These are phyloP conservation scores for Candida easanensis DNA, from an alignment of 805 yeast genomes.

Conservation along the genomic window DNA sequence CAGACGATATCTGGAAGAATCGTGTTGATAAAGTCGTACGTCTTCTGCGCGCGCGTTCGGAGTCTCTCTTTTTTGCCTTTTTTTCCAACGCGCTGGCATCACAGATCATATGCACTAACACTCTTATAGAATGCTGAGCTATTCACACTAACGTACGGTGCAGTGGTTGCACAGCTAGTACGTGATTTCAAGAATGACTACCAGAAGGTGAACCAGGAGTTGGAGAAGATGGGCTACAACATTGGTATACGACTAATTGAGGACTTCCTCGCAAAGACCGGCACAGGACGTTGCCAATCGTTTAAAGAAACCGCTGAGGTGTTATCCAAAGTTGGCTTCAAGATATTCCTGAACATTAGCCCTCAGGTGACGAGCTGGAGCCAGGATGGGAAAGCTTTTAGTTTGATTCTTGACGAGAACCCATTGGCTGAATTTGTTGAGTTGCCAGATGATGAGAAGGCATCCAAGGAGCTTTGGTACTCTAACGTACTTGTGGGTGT, in stretches of 20 bases:
- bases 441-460: conserved; percentile 75
- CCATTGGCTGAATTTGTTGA: conserved; percentile 96
- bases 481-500: conserved; percentile 90
- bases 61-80: no score
- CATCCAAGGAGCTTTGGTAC: conserved; percentile 81
- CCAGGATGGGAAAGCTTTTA: conserved; percentile 68
- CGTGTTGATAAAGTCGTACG: conserved; percentile 79
- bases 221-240: conserved; percentile 92
- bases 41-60: conserved; percentile 16
- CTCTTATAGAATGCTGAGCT: conserved; percentile 92
- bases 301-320: conserved; percentile 88
- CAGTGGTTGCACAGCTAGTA: conserved; percentile 88
- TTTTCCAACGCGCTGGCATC: no score
- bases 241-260: conserved; percentile 90
- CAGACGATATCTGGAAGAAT: conserved; percentile 92
- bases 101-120: no score
- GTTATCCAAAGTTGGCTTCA: conserved; percentile 83
- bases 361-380: conserved; percentile 80
- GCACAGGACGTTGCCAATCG: conserved; percentile 74
- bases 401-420: conserved; percentile 73
- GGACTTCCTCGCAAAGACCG: conserved; percentile 86
- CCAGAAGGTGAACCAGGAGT: conserved; percentile 72
- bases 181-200: conserved; percentile 78
- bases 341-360: conserved; percentile 77
- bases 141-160: conserved; percentile 92